A percentile compares a stretch with the other conserved stretches of the same genome.
These are phyloP conservation scores for Calonectria pseudoturangicola DNA, from an alignment of 2,329 filamentous ascomycete species.

Conservation along the genomic window DNA sequence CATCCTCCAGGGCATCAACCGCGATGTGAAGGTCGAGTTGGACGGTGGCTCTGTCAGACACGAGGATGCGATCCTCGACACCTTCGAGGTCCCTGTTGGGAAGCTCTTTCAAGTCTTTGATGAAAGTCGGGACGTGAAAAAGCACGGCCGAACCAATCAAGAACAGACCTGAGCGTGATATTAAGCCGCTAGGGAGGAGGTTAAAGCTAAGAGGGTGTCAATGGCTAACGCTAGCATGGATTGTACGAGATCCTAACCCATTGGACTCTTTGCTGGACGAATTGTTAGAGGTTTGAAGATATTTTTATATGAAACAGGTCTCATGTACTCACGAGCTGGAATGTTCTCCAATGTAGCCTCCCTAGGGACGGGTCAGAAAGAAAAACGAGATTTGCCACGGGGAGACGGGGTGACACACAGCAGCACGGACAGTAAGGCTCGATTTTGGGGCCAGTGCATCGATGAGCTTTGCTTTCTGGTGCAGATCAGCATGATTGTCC, in stretches of 20 bases:
- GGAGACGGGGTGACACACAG: constrained; percentile 22
- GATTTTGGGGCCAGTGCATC: constrained; percentile 36
- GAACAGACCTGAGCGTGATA: constrained; percentile 32
- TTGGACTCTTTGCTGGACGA: constrained; percentile 30
- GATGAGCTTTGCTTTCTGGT: constrained; percentile 38
- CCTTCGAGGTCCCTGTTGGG: constrained; percentile 59
- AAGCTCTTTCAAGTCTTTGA: constrained; percentile 58
- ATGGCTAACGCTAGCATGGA: neutral
- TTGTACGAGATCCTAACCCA: neutral
- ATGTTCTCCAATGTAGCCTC: constrained; percentile 43
- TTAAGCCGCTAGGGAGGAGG: constrained; percentile 36
- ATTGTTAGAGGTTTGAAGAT: constrained; percentile 14
- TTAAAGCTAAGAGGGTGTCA: constrained; percentile 32
- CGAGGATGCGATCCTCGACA: constrained; percentile 69
- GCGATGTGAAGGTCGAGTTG: constrained; percentile 78
- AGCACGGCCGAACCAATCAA: constrained; percentile 38
- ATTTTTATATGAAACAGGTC: constrained; percentile 9
- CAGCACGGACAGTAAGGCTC: constrained; percentile 34
- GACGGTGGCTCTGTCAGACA: constrained; percentile 76
- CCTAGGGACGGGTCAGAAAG: constrained; percentile 36
- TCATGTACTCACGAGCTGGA: constrained; percentile 26
- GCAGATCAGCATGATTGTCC: neutral
- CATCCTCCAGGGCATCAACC: constrained; percentile 80
- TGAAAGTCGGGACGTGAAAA: constrained; percentile 41
- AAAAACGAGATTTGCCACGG: neutral